These are phyloP conservation scores for Penicillium lividum DNA, from an alignment of 495 filamentous ascomycete species.

Conservation along the genomic window DNA sequence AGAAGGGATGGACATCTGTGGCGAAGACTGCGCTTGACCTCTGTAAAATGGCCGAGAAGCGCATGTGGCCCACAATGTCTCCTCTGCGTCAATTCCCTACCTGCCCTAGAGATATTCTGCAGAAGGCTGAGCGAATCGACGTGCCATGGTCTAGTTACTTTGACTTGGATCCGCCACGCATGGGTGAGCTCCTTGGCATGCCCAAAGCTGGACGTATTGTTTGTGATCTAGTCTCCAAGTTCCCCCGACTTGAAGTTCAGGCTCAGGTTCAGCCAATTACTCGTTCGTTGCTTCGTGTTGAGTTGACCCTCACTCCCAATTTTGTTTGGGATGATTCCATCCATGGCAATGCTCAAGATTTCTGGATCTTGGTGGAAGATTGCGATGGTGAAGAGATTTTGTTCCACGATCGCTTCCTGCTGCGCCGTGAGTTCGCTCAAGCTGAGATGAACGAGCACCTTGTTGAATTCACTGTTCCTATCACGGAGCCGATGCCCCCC, in stretches of 20 bases:
- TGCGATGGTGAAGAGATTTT: constrained; percentile 96
- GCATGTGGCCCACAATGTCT: constrained; percentile 99
- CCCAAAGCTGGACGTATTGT: constrained; percentile 86
- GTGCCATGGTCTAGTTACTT: constrained; percentile 94
- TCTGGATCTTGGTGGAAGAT: constrained; percentile 97
- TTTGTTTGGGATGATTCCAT: constrained; percentile 94
- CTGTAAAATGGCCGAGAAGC: constrained; percentile 98
- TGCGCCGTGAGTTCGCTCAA: constrained; percentile 81
- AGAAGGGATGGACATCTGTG: constrained; percentile 94
- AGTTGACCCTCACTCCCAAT: constrained; percentile 89
- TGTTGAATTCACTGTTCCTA: constrained; percentile 96
- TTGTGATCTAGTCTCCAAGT: constrained; percentile 84
- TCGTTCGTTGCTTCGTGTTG: constrained; percentile 90
- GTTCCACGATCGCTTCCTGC: constrained; percentile 91
- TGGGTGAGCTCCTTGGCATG: constrained; percentile 91
- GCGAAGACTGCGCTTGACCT: constrained; percentile 90
- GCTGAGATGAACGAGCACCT: constrained; percentile 86
- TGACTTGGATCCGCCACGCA: constrained; percentile 93
- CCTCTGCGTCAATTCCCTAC: constrained; percentile 86
- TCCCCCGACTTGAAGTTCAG: constrained; percentile 87
- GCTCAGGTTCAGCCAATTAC: constrained; percentile 94
- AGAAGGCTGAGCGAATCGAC: constrained; percentile 91
- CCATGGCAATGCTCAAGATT: constrained; percentile 85
- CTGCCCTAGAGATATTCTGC: constrained; percentile 80
- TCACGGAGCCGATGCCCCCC: constrained; percentile 96